A percentile compares a stretch with the other conserved stretches of the same genome.
Evolutionary conservation across 148 eudicot species (phyloP).

Genomic region (Diospyros lotus): DNA sequence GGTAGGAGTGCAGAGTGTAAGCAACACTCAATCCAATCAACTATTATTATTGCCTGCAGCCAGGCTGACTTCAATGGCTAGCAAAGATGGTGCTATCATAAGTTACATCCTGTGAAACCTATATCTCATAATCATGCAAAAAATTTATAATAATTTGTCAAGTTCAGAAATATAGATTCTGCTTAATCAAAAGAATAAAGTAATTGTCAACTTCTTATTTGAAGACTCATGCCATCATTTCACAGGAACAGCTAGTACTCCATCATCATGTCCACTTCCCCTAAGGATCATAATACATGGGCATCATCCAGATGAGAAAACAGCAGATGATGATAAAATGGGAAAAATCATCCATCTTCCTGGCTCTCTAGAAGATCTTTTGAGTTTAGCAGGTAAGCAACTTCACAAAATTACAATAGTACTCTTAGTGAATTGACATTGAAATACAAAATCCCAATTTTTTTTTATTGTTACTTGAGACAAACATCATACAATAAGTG

Average conservation of each 20-base stretch:
- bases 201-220: slow-evolving; percentile 6
- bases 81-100: neutral
- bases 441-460: neutral
- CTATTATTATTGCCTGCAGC: neutral
- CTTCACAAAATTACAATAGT: too few relatives aligned
- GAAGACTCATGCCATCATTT: neutral
- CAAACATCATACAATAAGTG: neutral
- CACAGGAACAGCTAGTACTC: slow-evolving; percentile 25
- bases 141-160: neutral
- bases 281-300: slow-evolving; percentile 40
- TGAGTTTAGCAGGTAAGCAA: slow-evolving; percentile 42
- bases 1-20: too few relatives aligned
- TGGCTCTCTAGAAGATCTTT: slow-evolving; percentile 39
- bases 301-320: slow-evolving; percentile 38
- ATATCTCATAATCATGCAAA: neutral
- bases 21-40: too few relatives aligned
- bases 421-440: neutral
- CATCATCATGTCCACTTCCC: slow-evolving; percentile 18
- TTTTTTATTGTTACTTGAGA: neutral
- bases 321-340: slow-evolving; percentile 20
- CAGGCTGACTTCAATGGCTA: neutral
- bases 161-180: neutral
- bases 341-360: slow-evolving; percentile 51
- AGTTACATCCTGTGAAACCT: neutral
- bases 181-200: neutral